These are phyloP conservation scores for Boletellus ananas DNA, from an alignment of 768 basidiomycete genomes.

Conservation along the genomic window DNA sequence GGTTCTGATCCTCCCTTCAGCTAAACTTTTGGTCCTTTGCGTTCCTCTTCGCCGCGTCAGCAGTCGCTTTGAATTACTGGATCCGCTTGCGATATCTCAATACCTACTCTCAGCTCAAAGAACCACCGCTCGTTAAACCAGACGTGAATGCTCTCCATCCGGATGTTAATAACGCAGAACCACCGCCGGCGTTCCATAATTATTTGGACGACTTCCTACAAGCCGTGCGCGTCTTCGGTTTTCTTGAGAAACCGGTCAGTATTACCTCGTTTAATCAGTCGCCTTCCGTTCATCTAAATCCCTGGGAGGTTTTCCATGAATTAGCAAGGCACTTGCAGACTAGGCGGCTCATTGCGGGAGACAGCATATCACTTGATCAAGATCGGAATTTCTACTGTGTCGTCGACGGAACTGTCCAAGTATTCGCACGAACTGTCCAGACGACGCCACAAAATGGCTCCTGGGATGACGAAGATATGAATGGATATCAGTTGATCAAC, in stretches of 20 bases:
- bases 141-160: constrained; percentile 88
- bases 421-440: constrained; percentile 73
- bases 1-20: constrained; percentile 35
- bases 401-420: constrained; percentile 95
- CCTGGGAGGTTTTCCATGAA: constrained; percentile 85
- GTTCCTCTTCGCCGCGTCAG: constrained; percentile 64
- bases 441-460: constrained; percentile 47
- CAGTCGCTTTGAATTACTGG: constrained; percentile 74
- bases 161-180: constrained; percentile 76
- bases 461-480: constrained; percentile 86
- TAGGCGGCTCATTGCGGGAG: constrained; percentile 90
- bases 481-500: constrained; percentile 94
- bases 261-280: background rate
- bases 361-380: constrained; percentile 85
- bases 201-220: constrained; percentile 97
- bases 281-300: background rate
- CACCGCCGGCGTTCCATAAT: constrained; percentile 82
- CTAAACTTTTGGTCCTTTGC: constrained; percentile 92
- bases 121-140: constrained; percentile 76
- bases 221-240: constrained; percentile 95
- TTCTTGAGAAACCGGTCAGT: constrained; percentile 90
- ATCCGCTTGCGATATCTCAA: constrained; percentile 80
- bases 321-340: constrained; percentile 95
- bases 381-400: constrained; percentile 98
- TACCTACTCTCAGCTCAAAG: constrained; percentile 70